A percentile compares a stretch with the other conserved stretches of the same genome.
Evolutionary conservation across 1,284 basidiomycete genomes (phyloP).

Genomic region (Ceratobasidium sp.): DNA sequence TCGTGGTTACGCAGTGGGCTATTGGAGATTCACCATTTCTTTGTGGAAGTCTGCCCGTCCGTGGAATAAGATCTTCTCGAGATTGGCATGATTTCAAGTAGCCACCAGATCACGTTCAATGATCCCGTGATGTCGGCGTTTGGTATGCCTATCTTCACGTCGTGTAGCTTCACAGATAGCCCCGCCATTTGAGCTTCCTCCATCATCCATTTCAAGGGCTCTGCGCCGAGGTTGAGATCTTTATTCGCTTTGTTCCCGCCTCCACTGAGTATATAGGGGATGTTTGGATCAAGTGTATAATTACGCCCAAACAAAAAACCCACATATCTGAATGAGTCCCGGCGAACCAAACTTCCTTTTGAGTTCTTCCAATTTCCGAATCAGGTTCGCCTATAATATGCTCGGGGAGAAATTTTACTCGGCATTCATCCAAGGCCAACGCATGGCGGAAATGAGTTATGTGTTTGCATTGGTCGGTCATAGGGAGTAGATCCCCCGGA

Average conservation of each 20-base stretch:
- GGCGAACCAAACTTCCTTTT: slow-evolving; percentile 58
- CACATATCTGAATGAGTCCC: slow-evolving; percentile 58
- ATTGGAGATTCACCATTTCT: not conserved
- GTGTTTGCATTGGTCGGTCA: slow-evolving; percentile 52
- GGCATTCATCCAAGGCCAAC: slow-evolving; percentile 60
- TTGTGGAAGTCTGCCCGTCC: not conserved
- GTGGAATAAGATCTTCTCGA: not conserved
- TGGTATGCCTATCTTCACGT: not conserved
- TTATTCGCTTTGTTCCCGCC: slow-evolving; percentile 50
- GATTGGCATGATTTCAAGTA: slow-evolving; percentile 5
- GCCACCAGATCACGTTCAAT: not conserved
- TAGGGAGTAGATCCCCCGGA: slow-evolving; percentile 53
- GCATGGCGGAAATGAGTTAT: slow-evolving; percentile 61
- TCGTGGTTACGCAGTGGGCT: no score
- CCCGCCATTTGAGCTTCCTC: slow-evolving; percentile 49
- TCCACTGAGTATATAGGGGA: slow-evolving; percentile 36
- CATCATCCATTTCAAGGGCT: slow-evolving; percentile 51
- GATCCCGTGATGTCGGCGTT: not conserved
- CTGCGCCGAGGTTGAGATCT: slow-evolving; percentile 27
- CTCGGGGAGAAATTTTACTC: slow-evolving; percentile 62
- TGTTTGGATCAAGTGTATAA: not conserved
- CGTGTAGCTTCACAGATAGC: slow-evolving; percentile 26
- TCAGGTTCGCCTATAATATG: slow-evolving; percentile 49
- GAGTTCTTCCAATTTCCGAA: not conserved
- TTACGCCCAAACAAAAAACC: slow-evolving; percentile 33